Evolutionary conservation across 2,329 filamentous ascomycete species (phyloP), one percentile per base, ranked within the genome.

Genomic region (Chrysoporthe deuterocubensis): DNA sequence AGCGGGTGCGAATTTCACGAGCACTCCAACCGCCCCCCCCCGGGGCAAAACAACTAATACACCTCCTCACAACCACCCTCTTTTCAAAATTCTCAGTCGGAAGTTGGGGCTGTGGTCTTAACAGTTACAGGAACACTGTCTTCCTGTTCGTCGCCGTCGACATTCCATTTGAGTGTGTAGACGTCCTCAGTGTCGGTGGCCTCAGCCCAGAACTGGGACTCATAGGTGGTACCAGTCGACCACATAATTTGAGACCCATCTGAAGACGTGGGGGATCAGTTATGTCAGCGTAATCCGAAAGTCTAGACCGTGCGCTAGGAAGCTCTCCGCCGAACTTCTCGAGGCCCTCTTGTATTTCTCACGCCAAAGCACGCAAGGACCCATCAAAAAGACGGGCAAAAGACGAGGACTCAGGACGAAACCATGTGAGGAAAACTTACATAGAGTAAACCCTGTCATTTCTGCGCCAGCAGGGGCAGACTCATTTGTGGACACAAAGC

Each of bases 191-290:
- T 62, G 13, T 37, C 52, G 7, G 67, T 69, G 13, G 46, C 37
- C 50, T 66, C 14, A n/a, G 67, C 67, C 67, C 67, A 69, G 59
- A 69, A 69, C 40, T 69, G 64, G 7, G 67, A 65, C 34, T 62
- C n/a, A n/a, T 66, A 69, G 26, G 7, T 26, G 14, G 18, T 50
- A 5, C 64, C 67, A 16, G 50, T 62, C 18, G 54, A 50, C 64
- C 64, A 69, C 34, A 69, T 58, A 21, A 65, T 58, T 57, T 65
- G 54, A 2, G 37, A 37, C 14, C 62, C 62, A 21, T 37, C 50
- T 52, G 16, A 32, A 40, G 4, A 60, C 3, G n/a, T 9, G 1
- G 9, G 26, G 16, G 0, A 34, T 60, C 18, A 44, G 57, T 13
- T 59, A n/a, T n/a, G 7, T 54, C 9, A n/a, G 16, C 5, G n/a